Conservation (phyloP, 2,329 filamentous ascomycete species). For the Aspergillus spinulosporus region DNA sequence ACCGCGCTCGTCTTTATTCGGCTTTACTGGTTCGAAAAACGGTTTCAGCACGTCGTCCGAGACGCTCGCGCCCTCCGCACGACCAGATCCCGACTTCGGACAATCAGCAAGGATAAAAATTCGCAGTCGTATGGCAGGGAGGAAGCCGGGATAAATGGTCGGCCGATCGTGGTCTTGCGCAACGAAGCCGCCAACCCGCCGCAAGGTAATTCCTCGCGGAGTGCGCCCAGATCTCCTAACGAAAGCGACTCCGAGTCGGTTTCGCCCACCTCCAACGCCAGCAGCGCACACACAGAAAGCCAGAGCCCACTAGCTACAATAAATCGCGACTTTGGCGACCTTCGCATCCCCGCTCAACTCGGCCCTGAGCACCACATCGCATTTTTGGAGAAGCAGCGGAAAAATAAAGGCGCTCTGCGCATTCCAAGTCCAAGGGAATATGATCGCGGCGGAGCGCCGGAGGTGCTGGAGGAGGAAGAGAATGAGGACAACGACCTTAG, state of each 20-base stretch:
- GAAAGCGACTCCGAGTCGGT: slow-evolving; percentile 29
- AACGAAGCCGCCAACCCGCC: slow-evolving; percentile 34
- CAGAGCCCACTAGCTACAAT: slow-evolving; percentile 9
- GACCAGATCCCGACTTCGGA: slow-evolving; percentile 62
- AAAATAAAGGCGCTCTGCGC: slow-evolving; percentile 71
- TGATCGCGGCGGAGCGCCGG: slow-evolving; percentile 75
- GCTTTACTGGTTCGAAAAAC: slow-evolving; percentile 97
- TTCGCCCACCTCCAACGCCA: slow-evolving; percentile 23
- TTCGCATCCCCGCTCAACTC: slow-evolving; percentile 55
- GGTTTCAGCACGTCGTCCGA: slow-evolving; percentile 79
- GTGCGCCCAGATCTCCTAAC: slow-evolving; percentile 23
- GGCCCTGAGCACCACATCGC: slow-evolving; percentile 79
- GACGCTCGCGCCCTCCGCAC: slow-evolving; percentile 69
- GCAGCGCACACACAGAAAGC: slow-evolving; percentile 23
- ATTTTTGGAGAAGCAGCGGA: slow-evolving; percentile 80
- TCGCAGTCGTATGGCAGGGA: slow-evolving; percentile 38
- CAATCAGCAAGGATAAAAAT: slow-evolving; percentile 49
- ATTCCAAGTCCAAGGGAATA: slow-evolving; percentile 92
- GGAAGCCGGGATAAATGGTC: slow-evolving; percentile 40
- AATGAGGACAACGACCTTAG: slow-evolving; percentile 30
- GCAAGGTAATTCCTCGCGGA: slow-evolving; percentile 20
- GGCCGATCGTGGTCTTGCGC: slow-evolving; percentile 42
- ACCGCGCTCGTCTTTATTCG: slow-evolving; percentile 86
- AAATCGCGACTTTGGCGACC: slow-evolving; percentile 44
- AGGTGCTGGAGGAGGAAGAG: slow-evolving; percentile 54